Base-by-base conservation (phyloP, 257 asterid genomes). In the Ophiorrhiza pumila region DNA sequence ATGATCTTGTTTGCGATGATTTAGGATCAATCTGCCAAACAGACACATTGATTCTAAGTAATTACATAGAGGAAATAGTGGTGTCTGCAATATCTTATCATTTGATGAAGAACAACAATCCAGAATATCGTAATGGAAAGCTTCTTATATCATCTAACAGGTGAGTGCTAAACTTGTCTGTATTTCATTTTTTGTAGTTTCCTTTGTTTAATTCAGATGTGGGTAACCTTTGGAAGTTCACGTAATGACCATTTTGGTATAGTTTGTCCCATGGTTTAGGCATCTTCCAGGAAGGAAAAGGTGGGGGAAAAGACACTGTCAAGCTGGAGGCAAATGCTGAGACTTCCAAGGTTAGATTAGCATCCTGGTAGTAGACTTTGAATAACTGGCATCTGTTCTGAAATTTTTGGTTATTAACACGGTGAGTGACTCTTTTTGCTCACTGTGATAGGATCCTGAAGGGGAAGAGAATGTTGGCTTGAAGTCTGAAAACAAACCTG, bases 41-140 rank as follows among this genome's bases (percentile, higher is more conserved):
- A 23, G 98, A 92, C 68, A 84, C 96, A 7, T 35, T 80, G 87
- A 71, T 86, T 68, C 83, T 95, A 53, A 76, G 96, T 69, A 80
- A 86, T 55, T 84, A 85, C 76, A 90, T 92, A 11, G 98, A 95
- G 59, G 99, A 95, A 83, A 92, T 92, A 50, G 91, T 95, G 27
- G 84, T 95, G 63, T 90, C 96, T 42, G 99, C 99, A 68, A 72
- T 95, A 77, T 92, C 97, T 4, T 80, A 78, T 76, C 99, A 95
- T 82, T 79, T 95, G 84, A 83, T 85, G 92, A 78, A 86, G 61
- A 86, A 71, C 69, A 84, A 88, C 75, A 86, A 92, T 62, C 97
- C 95, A 23, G 96, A 86, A 76, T 95, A 95, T 83, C 95, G 97
- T 6, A 92, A 90, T 55, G 98, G 99, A 74, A 95, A 90, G 92